These are phyloP conservation scores for Cercospora beticola DNA, from an alignment of 2,329 filamentous ascomycete genomes.

Conservation along the genomic window DNA sequence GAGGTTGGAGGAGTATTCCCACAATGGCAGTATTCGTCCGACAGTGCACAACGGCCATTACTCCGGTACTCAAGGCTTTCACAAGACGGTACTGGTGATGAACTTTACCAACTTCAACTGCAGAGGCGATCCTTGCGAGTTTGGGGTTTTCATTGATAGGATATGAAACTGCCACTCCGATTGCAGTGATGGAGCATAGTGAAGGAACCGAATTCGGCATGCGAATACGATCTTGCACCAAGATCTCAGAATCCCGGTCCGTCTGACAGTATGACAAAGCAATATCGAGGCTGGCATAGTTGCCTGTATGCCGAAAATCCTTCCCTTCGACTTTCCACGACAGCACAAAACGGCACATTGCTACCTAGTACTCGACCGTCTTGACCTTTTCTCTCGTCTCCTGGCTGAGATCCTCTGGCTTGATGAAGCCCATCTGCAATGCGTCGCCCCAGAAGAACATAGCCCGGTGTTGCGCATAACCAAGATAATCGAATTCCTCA, in stretches of 20 bases:
- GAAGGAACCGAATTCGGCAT: background rate
- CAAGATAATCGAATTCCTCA: slow-evolving; percentile 89
- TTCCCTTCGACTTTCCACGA: background rate
- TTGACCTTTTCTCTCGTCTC: slow-evolving; percentile 66
- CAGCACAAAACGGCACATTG: background rate
- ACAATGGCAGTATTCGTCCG: background rate
- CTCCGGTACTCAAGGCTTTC: background rate
- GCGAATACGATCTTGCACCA: background rate
- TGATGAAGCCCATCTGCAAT: slow-evolving; percentile 71
- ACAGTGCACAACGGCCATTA: background rate
- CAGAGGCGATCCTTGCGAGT: background rate
- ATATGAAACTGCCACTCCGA: background rate
- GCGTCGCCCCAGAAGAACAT: slow-evolving; percentile 95
- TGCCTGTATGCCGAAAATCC: background rate
- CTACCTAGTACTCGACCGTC: slow-evolving; percentile 60
- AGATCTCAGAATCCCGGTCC: background rate
- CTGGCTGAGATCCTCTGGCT: slow-evolving; percentile 71
- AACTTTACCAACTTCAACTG: background rate
- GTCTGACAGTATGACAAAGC: background rate
- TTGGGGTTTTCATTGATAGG: background rate
- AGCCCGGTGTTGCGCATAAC: slow-evolving; percentile 85
- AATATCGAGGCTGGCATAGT: background rate
- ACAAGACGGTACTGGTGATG: background rate
- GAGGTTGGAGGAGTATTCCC: background rate
- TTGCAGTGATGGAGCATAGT: background rate